Base-by-base conservation (phyloP, 306 rosid species). In the Cyamopsis tetragonoloba region DNA sequence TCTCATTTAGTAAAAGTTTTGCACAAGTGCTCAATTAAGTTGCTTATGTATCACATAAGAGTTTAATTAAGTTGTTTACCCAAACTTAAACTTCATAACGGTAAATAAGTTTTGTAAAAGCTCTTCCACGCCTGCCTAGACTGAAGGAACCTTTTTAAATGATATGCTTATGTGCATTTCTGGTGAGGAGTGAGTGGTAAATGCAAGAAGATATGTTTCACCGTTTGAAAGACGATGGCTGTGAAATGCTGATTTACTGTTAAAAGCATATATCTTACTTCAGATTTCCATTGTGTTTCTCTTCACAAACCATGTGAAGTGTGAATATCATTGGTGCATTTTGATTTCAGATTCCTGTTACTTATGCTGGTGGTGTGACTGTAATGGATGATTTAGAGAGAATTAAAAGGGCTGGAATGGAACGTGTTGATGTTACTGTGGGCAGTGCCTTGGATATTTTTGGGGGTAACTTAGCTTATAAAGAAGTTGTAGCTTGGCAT, bases 391-490 rank as follows among this genome's bases (percentile, higher is more conserved):
- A 93, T 73, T 80, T 93, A 44, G 97, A 93, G 73, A 82, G 85
- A 72, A 93, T 93, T 26, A 93, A 82, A 77, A 66, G 9, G 17
- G 96, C 91, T 0, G 99, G 97, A 22, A 77, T 31, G 82, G 95
- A 77, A 43, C 82, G 72, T 3, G 96, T 90, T 59, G 88, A 93
- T 67, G 96, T 85, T 30, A 86, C 96, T 0, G 89, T 90, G 0
- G 99, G 99, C 17, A 93, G 97, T 22, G 96, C 96, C 8, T 81
- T 89, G 83, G 97, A 93, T 77, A 83, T 90, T 54, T 90, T 93
- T 38, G 91, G 97, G 4, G 91, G 95, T 6, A 81, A 53, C 73
- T 27, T 89, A 75, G 76, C 88, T 3, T 89, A 89, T 65, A 22
- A 70, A 67, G 85, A 88, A 10, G 96, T 93, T 18, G 95, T 90